These are phyloP conservation scores for Fusarium anguioides DNA, from an alignment of 2,329 filamentous ascomycete species.

Conservation along the genomic window DNA sequence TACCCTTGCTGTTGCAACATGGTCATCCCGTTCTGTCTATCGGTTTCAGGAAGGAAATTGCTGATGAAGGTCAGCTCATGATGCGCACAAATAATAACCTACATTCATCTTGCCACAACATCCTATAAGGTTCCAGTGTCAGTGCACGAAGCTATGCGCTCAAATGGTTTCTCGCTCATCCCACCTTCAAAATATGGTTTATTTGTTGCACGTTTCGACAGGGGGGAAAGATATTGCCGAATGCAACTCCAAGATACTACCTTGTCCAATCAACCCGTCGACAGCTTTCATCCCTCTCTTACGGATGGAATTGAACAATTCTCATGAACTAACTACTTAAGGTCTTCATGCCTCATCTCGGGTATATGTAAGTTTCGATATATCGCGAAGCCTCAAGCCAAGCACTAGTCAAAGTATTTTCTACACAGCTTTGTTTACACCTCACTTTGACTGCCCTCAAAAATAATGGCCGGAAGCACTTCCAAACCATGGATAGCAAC, in stretches of 20 bases:
- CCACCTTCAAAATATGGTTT: not conserved
- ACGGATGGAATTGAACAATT: no score
- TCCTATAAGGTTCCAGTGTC: not conserved
- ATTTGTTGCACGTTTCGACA: not conserved
- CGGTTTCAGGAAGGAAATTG: not conserved
- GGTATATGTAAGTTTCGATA: no score
- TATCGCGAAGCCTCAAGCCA: no score
- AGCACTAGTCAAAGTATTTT: no score
- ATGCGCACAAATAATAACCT: not conserved
- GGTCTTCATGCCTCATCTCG: no score
- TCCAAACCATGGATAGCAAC: not conserved
- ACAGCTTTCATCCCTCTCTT: no score
- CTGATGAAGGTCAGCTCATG: no score
- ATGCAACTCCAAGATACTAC: not conserved
- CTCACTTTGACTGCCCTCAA: rapidly evolving
- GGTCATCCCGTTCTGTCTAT: not conserved
- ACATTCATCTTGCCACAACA: rapidly evolving
- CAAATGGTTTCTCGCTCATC: not conserved
- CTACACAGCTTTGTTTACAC: not conserved
- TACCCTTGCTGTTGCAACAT: not conserved
- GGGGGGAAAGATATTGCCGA: not conserved
- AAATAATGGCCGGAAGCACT: not conserved
- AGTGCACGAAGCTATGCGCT: not conserved
- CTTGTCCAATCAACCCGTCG: not conserved
- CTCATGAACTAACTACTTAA: not conserved